phyloP scores from a whole-genome alignment of 192 early-diverging fungal genomes.

The Podila epicladia region DNA sequence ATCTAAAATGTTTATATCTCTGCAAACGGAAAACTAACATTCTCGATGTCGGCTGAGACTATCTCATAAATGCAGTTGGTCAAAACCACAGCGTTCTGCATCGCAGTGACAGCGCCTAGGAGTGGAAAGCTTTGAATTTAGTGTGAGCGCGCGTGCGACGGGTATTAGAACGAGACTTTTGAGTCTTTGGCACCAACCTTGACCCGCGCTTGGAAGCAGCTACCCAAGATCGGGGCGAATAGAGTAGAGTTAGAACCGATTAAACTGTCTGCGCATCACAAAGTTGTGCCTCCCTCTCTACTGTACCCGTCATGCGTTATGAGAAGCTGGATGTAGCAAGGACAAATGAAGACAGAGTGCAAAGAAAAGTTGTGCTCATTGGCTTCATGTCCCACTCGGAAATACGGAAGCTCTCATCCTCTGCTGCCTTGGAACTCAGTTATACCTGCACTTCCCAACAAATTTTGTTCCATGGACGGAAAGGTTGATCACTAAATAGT shows the following conservation, averaged over 20 bases:
- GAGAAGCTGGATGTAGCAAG: too few relatives aligned
- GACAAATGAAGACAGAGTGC: too few relatives aligned
- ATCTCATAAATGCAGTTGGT: conserved; percentile 29
- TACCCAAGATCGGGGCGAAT: too few relatives aligned
- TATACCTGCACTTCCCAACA: conserved; percentile 12
- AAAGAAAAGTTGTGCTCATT: neutral
- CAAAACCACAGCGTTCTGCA: conserved; percentile 32
- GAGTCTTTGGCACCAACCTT: neutral
- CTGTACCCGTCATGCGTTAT: too few relatives aligned
- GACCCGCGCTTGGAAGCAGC: too few relatives aligned
- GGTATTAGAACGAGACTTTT: neutral
- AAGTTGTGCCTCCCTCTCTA: too few relatives aligned
- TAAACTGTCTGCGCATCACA: too few relatives aligned
- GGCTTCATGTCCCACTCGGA: conserved; percentile 19
- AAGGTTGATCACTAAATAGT: neutral
- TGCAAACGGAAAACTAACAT: conserved; percentile 24
- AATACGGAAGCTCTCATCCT: conserved; percentile 1
- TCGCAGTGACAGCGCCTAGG: conserved; percentile 25
- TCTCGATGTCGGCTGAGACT: neutral
- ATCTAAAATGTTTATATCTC: conserved; percentile 18
- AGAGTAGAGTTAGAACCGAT: too few relatives aligned
- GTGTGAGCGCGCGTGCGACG: too few relatives aligned
- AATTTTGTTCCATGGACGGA: conserved; percentile 10
- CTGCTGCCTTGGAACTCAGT: neutral
- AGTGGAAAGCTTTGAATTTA: too few relatives aligned